Conservation (phyloP, 805 yeast species). For the Wickerhamomyces subpelliculosus region DNA sequence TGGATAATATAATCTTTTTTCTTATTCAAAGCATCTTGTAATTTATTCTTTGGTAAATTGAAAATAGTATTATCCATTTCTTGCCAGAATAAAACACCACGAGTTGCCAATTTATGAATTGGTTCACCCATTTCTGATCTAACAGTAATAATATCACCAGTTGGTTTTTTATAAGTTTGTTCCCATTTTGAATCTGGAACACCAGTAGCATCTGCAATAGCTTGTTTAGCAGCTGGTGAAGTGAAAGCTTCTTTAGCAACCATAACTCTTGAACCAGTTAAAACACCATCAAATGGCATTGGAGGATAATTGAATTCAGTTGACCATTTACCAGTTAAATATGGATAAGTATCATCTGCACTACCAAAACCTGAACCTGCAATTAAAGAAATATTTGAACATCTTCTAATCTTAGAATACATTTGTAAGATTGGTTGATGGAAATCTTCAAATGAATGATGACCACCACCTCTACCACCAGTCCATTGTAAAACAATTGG, state of each 20-base stretch:
- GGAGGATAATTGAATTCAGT: conserved; percentile 80
- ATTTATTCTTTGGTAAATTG: conserved; percentile 81
- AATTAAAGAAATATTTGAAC: conserved; percentile 78
- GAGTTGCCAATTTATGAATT: conserved; percentile 95
- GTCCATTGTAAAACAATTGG: conserved; percentile 99
- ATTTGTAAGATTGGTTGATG: conserved; percentile 95
- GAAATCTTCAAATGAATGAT: conserved; percentile 98
- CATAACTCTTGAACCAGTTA: conserved; percentile 96
- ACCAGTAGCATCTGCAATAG: conserved; percentile 88
- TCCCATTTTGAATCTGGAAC: conserved; percentile 89
- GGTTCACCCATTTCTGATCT: conserved; percentile 99
- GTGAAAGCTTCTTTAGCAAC: conserved; percentile 94
- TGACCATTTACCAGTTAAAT: conserved; percentile 98
- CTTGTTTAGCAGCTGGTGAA: conserved; percentile 87
- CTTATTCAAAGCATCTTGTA: conserved; percentile 70
- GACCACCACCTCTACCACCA: conserved; percentile 99
- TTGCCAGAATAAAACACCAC: conserved; percentile 96
- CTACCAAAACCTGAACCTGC: conserved; percentile 99
- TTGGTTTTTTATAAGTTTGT: conserved; percentile 84
- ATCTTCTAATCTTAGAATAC: conserved; percentile 91
- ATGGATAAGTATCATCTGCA: conserved; percentile 94
- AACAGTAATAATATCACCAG: conserved; percentile 96
- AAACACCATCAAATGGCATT: conserved; percentile 98
- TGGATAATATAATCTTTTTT: conserved; percentile 83
- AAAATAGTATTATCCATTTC: conserved; percentile 94